Conservation (phyloP, 345 rosid genomes). For the Nasturtium officinale region DNA sequence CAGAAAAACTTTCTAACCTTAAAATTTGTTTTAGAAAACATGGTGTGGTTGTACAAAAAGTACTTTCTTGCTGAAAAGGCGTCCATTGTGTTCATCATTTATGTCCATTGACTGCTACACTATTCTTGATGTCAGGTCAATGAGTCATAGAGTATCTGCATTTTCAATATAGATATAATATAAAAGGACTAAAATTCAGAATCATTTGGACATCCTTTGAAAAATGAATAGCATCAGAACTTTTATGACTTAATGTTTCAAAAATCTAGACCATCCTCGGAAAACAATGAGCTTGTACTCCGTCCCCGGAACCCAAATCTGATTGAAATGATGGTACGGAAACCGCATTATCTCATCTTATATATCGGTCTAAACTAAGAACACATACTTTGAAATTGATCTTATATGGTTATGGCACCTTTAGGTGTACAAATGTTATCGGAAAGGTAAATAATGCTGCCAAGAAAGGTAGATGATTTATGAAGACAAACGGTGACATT, state of each 20-base stretch:
- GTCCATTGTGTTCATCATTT: conserved; percentile 19
- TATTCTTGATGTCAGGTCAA: conserved; percentile 32
- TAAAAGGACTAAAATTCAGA: neutral
- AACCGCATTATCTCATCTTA: conserved; percentile 1
- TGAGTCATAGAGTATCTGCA: neutral
- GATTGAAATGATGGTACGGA: neutral
- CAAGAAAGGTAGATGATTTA: conserved; percentile 44
- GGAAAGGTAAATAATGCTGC: conserved; percentile 14
- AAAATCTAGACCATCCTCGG: neutral
- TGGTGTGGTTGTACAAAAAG: conserved; percentile 2
- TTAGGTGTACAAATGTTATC: conserved; percentile 19
- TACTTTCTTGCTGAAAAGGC: neutral
- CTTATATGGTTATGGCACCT: conserved; percentile 13
- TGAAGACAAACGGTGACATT: conserved; percentile 36
- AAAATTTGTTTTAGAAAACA: neutral
- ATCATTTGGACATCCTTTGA: conserved; percentile 22
- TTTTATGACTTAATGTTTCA: neutral
- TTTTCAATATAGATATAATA: neutral
- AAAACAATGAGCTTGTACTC: conserved; percentile 19
- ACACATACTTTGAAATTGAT: neutral
- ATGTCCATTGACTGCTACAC: conserved; percentile 24
- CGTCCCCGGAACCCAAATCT: neutral
- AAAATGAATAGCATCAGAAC: conserved; percentile 7
- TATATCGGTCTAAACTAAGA: conserved; percentile 19
- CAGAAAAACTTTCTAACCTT: conserved; percentile 2